Conservation (phyloP, 2,329 filamentous ascomycete species). For the Biscogniauxia sp. region DNA sequence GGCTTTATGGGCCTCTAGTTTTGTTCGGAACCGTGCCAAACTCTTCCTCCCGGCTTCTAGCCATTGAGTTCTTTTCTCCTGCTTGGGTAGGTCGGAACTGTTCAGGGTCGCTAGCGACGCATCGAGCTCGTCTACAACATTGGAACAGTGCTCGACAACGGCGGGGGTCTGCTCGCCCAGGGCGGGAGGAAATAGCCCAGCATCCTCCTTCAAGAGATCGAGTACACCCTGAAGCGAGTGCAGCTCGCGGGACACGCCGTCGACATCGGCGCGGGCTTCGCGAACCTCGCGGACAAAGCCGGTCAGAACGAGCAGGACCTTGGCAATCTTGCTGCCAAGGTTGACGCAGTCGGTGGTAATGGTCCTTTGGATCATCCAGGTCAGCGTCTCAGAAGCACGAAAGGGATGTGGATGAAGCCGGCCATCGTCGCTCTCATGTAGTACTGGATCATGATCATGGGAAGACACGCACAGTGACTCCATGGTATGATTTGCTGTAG, state of each 20-base stretch:
- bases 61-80: slow-evolving; percentile 40
- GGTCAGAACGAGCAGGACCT: slow-evolving; percentile 32
- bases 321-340: slow-evolving; percentile 35
- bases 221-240: slow-evolving; percentile 40
- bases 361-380: slow-evolving; percentile 31
- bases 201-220: slow-evolving; percentile 39
- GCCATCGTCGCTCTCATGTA: neutral
- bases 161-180: slow-evolving; percentile 36
- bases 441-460: neutral
- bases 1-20: slow-evolving; percentile 38
- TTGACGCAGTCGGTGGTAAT: slow-evolving; percentile 39
- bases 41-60: slow-evolving; percentile 33
- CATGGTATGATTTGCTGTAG: neutral
- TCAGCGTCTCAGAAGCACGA: slow-evolving; percentile 25
- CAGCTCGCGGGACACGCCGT: slow-evolving; percentile 40
- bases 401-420: slow-evolving; percentile 2
- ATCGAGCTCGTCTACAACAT: slow-evolving; percentile 37
- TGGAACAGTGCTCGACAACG: slow-evolving; percentile 36
- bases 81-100: slow-evolving; percentile 29
- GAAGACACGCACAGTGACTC: neutral
- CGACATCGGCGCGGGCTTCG: slow-evolving; percentile 39
- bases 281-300: slow-evolving; percentile 40
- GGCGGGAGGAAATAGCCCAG: slow-evolving; percentile 34
- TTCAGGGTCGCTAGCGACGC: slow-evolving; percentile 33
- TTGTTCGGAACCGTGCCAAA: slow-evolving; percentile 31